Evolutionary conservation across 176 grass and related monocot species (phyloP).

Genomic region (Echinochloa phyllopogon): DNA sequence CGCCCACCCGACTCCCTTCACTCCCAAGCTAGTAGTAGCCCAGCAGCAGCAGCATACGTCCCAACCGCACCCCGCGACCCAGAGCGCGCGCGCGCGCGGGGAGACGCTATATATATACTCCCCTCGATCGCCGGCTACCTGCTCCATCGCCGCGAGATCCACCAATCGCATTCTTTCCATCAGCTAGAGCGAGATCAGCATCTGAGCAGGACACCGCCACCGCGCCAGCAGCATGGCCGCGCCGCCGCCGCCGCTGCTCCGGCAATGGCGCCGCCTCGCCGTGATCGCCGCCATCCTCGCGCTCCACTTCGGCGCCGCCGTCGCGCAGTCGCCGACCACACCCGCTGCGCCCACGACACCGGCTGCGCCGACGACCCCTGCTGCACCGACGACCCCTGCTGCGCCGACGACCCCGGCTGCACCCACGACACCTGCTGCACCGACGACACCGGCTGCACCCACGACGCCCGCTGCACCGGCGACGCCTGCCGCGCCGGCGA

Average conservation of each 20-base stretch:
- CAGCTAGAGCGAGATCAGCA: not conserved
- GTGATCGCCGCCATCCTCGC: constrained; percentile 21
- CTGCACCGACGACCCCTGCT: not conserved
- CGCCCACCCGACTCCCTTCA: constrained; percentile 65
- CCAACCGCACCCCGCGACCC: not conserved
- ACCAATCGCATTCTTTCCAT: not conserved
- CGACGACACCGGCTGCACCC: not conserved
- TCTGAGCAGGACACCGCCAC: not conserved
- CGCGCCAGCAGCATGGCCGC: constrained; percentile 24
- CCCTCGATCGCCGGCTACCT: not conserved
- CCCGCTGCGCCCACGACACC: not conserved
- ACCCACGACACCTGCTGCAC: not conserved
- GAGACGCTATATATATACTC: not conserved
- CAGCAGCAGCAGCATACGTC: not conserved
- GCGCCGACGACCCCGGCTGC: not conserved
- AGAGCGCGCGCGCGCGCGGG: not conserved
- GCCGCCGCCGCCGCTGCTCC: constrained; percentile 9
- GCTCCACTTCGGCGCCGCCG: constrained; percentile 28
- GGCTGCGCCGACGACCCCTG: not conserved
- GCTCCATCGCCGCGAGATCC: not conserved
- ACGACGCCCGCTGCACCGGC: not conserved
- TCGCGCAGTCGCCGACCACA: constrained; percentile 40
- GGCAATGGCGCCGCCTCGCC: constrained; percentile 10
- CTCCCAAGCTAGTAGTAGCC: constrained; percentile 47
- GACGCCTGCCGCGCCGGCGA: not conserved